Conservation (phyloP, 768 basidiomycete genomes). For the Hypholoma fasciculare region DNA sequence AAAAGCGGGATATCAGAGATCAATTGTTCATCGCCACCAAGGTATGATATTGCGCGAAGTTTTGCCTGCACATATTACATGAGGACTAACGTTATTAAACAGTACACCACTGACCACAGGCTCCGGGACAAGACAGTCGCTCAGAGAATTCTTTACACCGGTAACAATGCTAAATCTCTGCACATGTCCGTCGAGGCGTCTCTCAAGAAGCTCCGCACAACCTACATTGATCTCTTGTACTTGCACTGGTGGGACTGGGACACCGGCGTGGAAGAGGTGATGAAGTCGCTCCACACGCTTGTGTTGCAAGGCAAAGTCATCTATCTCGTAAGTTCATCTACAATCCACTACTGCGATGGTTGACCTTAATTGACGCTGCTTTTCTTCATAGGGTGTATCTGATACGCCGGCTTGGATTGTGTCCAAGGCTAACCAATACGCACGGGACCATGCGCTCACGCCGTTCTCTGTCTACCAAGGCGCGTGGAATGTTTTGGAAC, state of each 20-base stretch:
- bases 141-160: conserved; percentile 38
- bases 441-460: conserved; percentile 44
- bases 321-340: conserved; percentile 30
- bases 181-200: conserved; percentile 40
- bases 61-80: not conserved
- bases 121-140: conserved; percentile 18
- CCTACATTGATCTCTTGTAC: conserved; percentile 48
- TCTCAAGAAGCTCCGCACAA: conserved; percentile 44
- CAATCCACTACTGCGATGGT: not conserved
- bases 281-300: conserved; percentile 53
- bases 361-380: not conserved
- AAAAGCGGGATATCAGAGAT: not conserved
- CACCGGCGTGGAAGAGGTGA: conserved; percentile 55
- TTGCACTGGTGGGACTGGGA: conserved; percentile 54
- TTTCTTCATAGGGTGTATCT: conserved; percentile 30
- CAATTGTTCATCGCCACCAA: conserved; percentile 3
- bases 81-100: not conserved
- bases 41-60: conserved; percentile 14
- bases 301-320: conserved; percentile 55
- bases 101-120: conserved; percentile 22
- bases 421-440: conserved; percentile 49
- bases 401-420: conserved; percentile 53
- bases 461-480: conserved; percentile 60
- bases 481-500: conserved; percentile 40
- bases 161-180: conserved; percentile 43